Base-by-base conservation (phyloP, 208 protist species). In the Crithidia fasciculata region DNA sequence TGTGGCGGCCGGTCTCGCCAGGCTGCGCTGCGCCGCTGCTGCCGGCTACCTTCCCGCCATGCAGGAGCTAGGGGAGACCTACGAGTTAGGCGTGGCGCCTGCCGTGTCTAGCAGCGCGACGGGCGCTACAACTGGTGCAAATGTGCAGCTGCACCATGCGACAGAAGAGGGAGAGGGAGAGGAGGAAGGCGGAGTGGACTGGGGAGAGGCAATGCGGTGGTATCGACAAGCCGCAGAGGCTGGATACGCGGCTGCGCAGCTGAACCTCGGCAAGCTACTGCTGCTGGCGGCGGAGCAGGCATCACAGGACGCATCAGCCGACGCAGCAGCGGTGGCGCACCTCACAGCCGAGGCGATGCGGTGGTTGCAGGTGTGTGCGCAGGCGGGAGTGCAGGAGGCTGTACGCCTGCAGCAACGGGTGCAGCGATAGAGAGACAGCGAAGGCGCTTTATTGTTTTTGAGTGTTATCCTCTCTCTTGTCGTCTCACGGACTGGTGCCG, bases 201-300 rank as follows among this genome's bases (percentile, higher is more conserved):
- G 92, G 89, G 92, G 88, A 13, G 88, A 88, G 69, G 92, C 92
- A 5, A 16, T 90, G 71, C 57, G 65, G 37, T 93, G 84, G 84
- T 96, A 95, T 69, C 64, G 71, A 8, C 39, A 47, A 13, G 92
- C 90, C 2, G 90, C 92, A 2, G 80, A 84, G 52, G 62, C 59
- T 9, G 87, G 83, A 5, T 85, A 92, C 80, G 69, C 79, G 0
- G 78, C 85, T 37, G 82, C 90, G 18, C 88, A 93, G 73, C 87
- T 96, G 8, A 89, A 94, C 71, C 55, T 95, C 9, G 92, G 87
- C 0, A 95, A 95, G 73, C 81, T 96, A 5, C 64, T 93, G 6
- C 80, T 91, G 19, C 61, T 54, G 10, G 92, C 90, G 2, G 67
- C 76, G 16, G 72, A 80, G 60, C 81, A 87, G 44, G 68, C 45